These are phyloP conservation scores for Lentithecium fluviatile DNA, from an alignment of 495 filamentous ascomycete species.

Conservation along the genomic window DNA sequence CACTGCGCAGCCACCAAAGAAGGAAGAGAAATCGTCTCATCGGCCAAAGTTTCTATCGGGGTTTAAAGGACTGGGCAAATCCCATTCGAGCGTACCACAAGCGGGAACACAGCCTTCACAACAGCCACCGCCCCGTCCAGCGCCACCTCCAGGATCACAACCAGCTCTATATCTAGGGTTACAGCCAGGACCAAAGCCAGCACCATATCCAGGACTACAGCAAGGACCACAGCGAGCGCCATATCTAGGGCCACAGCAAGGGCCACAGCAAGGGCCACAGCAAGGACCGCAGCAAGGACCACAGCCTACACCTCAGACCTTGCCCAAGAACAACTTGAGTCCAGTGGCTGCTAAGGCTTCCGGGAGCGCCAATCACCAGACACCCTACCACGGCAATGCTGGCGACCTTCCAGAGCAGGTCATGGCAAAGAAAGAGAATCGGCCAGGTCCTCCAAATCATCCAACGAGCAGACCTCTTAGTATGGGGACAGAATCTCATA, in stretches of 20 bases:
- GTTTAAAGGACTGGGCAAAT: constrained; percentile 25
- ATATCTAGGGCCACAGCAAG: too few species aligned
- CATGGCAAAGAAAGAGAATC: constrained; percentile 22
- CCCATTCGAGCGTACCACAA: neutral
- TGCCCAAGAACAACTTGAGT: constrained; percentile 8
- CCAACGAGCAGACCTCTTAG: constrained; percentile 24
- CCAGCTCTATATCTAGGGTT: too few species aligned
- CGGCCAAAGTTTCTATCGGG: constrained; percentile 24
- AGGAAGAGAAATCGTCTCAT: constrained; percentile 14
- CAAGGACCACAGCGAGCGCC: too few species aligned
- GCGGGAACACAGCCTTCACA: neutral
- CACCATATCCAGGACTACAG: too few species aligned
- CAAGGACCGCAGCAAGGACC: neutral
- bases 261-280: too few species aligned
- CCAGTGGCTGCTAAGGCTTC: constrained; percentile 2
- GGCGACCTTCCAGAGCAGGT: constrained; percentile 25
- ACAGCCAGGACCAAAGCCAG: too few species aligned
- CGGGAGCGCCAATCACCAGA: constrained; percentile 1
- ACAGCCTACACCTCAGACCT: neutral
- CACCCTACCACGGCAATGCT: constrained; percentile 23
- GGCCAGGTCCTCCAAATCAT: constrained; percentile 16
- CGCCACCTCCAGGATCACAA: too few species aligned
- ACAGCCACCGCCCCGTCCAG: neutral
- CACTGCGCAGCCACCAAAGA: neutral
- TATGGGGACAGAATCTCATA: constrained; percentile 31